Conservation (phyloP, 768 basidiomycete genomes). For the Gloeopeniophorella convolvens region DNA sequence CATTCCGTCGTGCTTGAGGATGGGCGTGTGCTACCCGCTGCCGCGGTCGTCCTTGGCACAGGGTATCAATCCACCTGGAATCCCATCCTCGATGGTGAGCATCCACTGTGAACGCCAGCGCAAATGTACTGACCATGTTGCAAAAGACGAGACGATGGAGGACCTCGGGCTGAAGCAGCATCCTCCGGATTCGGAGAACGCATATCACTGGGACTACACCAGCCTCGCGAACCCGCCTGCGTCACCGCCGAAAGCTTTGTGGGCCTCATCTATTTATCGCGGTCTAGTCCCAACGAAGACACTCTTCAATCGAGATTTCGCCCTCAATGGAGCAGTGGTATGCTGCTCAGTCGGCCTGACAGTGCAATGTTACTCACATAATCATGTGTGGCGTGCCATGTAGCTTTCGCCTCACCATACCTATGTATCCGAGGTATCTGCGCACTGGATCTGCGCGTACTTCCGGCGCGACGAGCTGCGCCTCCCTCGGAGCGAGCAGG, state of each 20-base stretch:
- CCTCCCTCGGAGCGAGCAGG: conserved; percentile 39
- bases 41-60: conserved; percentile 49
- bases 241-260: conserved; percentile 26
- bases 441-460: conserved; percentile 63
- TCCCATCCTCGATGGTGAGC: conserved; percentile 33
- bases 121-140: background rate
- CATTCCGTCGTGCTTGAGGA: conserved; percentile 37
- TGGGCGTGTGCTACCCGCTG: conserved; percentile 36
- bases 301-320: conserved; percentile 49
- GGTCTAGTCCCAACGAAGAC: conserved; percentile 59
- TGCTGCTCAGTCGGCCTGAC: too few relatives aligned
- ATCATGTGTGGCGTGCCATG: too few relatives aligned
- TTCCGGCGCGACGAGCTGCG: conserved; percentile 48
- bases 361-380: background rate
- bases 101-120: background rate
- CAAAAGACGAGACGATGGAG: conserved; percentile 38
- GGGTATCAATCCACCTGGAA: conserved; percentile 57
- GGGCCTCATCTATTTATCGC: conserved; percentile 48
- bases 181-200: conserved; percentile 22
- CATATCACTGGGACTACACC: conserved; percentile 28
- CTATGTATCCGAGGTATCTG: conserved; percentile 45
- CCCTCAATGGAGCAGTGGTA: conserved; percentile 57
- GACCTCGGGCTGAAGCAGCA: conserved; percentile 45
- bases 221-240: conserved; percentile 33
- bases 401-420: conserved; percentile 53